These are phyloP conservation scores for Aspergillus jensenii DNA, from an alignment of 2,329 filamentous ascomycete genomes.

Conservation along the genomic window DNA sequence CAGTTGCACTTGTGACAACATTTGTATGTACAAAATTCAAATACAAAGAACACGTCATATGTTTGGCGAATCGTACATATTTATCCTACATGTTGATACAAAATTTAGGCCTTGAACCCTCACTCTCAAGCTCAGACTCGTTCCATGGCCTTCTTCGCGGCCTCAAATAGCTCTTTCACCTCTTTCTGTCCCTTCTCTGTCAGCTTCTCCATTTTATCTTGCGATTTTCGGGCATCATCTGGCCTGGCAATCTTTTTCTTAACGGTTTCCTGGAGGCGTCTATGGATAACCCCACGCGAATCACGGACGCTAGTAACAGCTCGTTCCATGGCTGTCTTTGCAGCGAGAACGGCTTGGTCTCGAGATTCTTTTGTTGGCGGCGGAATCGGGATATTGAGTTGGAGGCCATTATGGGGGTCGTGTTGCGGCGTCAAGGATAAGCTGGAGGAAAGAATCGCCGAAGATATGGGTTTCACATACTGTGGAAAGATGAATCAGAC, in stretches of 20 bases:
- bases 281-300: conserved; percentile 45
- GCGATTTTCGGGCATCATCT: conserved; percentile 47
- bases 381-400: conserved; percentile 47
- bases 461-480: conserved; percentile 47
- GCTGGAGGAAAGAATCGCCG: conserved; percentile 42
- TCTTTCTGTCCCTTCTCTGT: conserved; percentile 48
- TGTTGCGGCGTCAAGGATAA: conserved; percentile 45
- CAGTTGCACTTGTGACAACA: not conserved
- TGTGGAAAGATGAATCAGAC: conserved; percentile 16
- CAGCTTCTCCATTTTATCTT: conserved; percentile 49
- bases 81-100: not conserved
- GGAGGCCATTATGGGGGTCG: conserved; percentile 44
- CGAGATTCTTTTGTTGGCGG: conserved; percentile 49
- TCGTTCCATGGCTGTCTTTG: conserved; percentile 45
- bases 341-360: conserved; percentile 39
- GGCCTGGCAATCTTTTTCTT: conserved; percentile 44
- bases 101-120: not conserved
- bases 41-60: not conserved
- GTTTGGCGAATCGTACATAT: not conserved
- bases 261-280: conserved; percentile 45
- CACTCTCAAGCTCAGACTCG: conserved; percentile 23
- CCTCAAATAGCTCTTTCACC: conserved; percentile 46
- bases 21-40: not conserved
- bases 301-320: conserved; percentile 41
- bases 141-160: conserved; percentile 40